A percentile compares a stretch with the other conserved stretches of the same genome.
Conservation (phyloP, 2,329 filamentous ascomycete genomes). For the Arthrobotrys pseudoclavata region DNA sequence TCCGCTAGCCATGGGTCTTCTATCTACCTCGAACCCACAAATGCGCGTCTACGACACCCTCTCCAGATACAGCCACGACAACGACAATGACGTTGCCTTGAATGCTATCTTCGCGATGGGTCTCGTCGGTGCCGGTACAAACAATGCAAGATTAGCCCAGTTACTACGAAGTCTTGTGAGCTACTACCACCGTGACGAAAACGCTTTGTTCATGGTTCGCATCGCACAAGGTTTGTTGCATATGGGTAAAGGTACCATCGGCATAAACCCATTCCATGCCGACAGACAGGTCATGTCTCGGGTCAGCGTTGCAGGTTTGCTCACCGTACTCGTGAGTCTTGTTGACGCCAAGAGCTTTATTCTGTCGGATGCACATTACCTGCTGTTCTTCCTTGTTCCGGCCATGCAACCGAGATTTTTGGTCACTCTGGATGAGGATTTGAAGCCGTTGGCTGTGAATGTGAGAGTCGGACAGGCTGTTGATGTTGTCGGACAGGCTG, state of each 20-base stretch:
- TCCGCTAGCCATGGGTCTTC: conserved; percentile 93
- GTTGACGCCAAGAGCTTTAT: conserved; percentile 86
- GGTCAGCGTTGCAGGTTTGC: conserved; percentile 87
- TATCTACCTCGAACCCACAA: conserved; percentile 97
- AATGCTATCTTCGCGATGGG: conserved; percentile 99
- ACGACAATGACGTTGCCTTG: conserved; percentile 96
- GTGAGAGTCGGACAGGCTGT: conserved; percentile 98
- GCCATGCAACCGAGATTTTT: conserved; percentile 98
- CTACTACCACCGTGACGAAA: conserved; percentile 97
- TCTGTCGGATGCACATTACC: conserved; percentile 82
- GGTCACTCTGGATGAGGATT: conserved; percentile 92
- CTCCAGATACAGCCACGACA: conserved; percentile 97
- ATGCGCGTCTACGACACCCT: conserved; percentile 99
- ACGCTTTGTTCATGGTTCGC: conserved; percentile 98
- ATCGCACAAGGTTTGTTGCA: conserved; percentile 91
- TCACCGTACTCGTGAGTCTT: conserved; percentile 91
- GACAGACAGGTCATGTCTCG: conserved; percentile 95
- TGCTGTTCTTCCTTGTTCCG: conserved; percentile 96
- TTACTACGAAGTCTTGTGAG: conserved; percentile 92
- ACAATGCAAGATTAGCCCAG: conserved; percentile 96
- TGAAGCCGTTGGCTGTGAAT: conserved; percentile 94
- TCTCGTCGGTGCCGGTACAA: conserved; percentile 93
- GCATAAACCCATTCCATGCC: conserved; percentile 98
- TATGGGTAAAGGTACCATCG: conserved; percentile 98
- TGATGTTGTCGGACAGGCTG: conserved; percentile 96